Evolutionary conservation across 768 basidiomycete genomes (phyloP), one percentile per base, ranked within the genome.

Genomic region (Harrya chromipes): DNA sequence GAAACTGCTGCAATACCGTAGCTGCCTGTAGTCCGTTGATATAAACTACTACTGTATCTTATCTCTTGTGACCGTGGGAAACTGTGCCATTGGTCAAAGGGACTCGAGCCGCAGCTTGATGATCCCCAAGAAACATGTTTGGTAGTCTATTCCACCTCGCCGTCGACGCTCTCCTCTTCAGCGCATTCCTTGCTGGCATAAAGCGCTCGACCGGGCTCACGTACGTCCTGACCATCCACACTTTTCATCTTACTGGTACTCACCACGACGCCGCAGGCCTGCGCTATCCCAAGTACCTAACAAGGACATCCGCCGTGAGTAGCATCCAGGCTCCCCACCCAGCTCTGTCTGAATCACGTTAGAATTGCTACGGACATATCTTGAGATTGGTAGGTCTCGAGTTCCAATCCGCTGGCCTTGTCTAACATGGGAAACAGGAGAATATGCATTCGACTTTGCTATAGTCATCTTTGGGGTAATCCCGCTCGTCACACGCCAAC

Each of bases 251-350:
- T n/a, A n/a, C n/a, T n/a, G 24, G 13, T 16, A 8, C 47, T 55
- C 52, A 51, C 43, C 50, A 43, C 47, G 5, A 3, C 16, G 0
- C 9, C 24, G 7, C 37, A 93, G 90, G 10, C 90, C 87, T 35
- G 84, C 84, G 14, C 69, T 94, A 10, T 71, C 80, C 4, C 79
- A 81, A 58, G 84, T 94, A 1, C 85, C 87, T 4, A 93, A 93
- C 77, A 94, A 94, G 66, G 91, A 94, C 59, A 61, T 93, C 26
- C 84, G 91, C 38, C 84, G 91, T 93, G 66, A 70, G 90, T 79
- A 40, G 1, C 19, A 26, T 19, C 46, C 17, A 49, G 2, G n/a
- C 12, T 0, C 34, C 6, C 35, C 17, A 17, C 11, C 34, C 29
- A 27, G 4, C 40, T 2, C 37, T 10, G 16, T 50, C 49, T 58